A percentile compares a stretch with the other conserved stretches of the same genome.
These are phyloP conservation scores for Xylaria sp. DNA, from an alignment of 2,329 filamentous ascomycete species.

Conservation along the genomic window DNA sequence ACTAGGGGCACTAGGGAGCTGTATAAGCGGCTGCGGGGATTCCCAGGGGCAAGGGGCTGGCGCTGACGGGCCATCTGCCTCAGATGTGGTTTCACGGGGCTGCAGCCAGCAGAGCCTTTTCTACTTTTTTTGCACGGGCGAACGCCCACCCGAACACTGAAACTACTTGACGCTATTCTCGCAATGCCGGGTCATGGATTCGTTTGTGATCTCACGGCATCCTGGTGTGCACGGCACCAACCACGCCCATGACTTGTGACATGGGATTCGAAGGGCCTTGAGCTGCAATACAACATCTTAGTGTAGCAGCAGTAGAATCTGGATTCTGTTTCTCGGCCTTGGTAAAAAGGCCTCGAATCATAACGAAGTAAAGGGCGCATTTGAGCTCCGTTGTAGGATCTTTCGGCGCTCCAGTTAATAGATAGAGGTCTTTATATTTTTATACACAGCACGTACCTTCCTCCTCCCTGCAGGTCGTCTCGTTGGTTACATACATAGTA, in stretches of 20 bases:
- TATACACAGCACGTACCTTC: not conserved
- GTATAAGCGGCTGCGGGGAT: slow-evolving; percentile 5
- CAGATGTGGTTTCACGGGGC: slow-evolving; percentile 48
- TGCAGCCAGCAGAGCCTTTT: slow-evolving; percentile 18
- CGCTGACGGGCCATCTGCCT: slow-evolving; percentile 44
- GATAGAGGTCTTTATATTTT: not conserved
- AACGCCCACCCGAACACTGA: slow-evolving; percentile 47
- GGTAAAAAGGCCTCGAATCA: not conserved
- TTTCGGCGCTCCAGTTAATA: not conserved
- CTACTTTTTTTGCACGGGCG: slow-evolving; percentile 42
- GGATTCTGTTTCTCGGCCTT: slow-evolving; percentile 1
- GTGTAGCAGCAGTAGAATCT: not conserved
- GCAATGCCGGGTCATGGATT: slow-evolving; percentile 41
- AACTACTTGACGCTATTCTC: slow-evolving; percentile 39
- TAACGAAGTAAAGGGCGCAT: not conserved
- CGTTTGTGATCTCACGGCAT: slow-evolving; percentile 26
- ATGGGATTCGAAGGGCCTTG: no score
- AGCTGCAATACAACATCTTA: not conserved
- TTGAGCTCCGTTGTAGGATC: not conserved
- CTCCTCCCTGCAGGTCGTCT: slow-evolving; percentile 8
- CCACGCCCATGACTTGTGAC: slow-evolving; percentile 2
- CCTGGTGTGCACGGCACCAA: not conserved
- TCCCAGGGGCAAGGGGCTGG: slow-evolving; percentile 26
- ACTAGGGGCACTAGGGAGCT: not conserved
- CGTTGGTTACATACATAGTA: slow-evolving; percentile 14